phyloP scores from a whole-genome alignment of 106 monocot genomes.

The Ottelia alismoides region DNA sequence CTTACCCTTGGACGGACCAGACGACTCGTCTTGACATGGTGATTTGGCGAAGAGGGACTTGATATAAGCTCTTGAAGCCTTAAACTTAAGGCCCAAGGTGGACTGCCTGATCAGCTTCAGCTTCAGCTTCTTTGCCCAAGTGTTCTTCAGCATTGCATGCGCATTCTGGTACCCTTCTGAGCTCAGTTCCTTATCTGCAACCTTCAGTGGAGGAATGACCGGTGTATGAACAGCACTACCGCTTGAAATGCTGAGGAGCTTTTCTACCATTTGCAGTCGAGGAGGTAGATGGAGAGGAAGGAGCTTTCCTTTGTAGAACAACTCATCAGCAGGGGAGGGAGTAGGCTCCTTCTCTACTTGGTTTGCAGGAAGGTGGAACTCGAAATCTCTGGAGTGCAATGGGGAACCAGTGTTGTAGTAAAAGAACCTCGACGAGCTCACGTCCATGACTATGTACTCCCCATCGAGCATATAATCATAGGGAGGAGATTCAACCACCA shows the following conservation, averaged over 20 bases:
- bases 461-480: constrained; percentile 14
- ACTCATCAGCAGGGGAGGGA: constrained; percentile 45
- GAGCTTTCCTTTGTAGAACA: constrained; percentile 59
- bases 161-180: constrained; percentile 45
- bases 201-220: neutral
- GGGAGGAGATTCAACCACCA: too few relatives aligned
- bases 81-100: constrained; percentile 37
- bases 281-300: constrained; percentile 75
- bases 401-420: constrained; percentile 14
- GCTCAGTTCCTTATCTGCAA: constrained; percentile 33
- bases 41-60: constrained; percentile 65
- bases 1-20: constrained; percentile 12
- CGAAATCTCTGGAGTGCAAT: constrained; percentile 26
- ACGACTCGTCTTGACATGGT: constrained; percentile 14
- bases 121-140: constrained; percentile 67
- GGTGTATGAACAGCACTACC: neutral
- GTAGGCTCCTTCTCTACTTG: constrained; percentile 5
- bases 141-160: constrained; percentile 28
- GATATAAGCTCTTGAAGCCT: constrained; percentile 62
- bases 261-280: constrained; percentile 46
- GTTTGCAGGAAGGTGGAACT: constrained; percentile 24
- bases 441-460: constrained; percentile 52
- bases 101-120: constrained; percentile 40
- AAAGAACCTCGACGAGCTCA: constrained; percentile 16
- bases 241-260: constrained; percentile 36